phyloP scores from a whole-genome alignment of 2,329 filamentous ascomycete species.

The Nemania bipapillata region DNA sequence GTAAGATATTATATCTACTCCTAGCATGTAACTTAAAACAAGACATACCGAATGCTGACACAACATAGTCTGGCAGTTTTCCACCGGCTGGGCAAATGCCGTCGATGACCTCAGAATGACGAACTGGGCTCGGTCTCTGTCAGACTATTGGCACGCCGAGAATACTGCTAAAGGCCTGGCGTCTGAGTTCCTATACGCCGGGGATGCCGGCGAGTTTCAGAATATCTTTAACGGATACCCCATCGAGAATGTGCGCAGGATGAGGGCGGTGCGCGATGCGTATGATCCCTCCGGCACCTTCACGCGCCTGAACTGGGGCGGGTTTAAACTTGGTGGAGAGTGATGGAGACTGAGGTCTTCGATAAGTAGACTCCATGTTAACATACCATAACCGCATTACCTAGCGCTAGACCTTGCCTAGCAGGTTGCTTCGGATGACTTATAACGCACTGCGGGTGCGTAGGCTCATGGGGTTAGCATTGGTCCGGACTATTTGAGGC shows the following conservation, averaged over 20 bases:
- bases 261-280: slow-evolving; percentile 47
- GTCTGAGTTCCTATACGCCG: slow-evolving; percentile 54
- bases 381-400: too few species aligned
- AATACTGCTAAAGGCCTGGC: slow-evolving; percentile 48
- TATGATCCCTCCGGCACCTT: slow-evolving; percentile 53
- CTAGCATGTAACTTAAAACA: neutral
- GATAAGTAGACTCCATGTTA: too few species aligned
- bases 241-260: slow-evolving; percentile 49
- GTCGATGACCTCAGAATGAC: slow-evolving; percentile 53
- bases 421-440: too few species aligned
- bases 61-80: slow-evolving; percentile 53
- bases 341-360: neutral
- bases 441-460: too few species aligned
- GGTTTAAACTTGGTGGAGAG: slow-evolving; percentile 44
- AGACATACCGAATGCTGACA: neutral
- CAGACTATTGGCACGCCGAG: slow-evolving; percentile 47
- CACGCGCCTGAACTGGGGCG: slow-evolving; percentile 52
- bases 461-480: too few species aligned
- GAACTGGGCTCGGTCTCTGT: slow-evolving; percentile 48
- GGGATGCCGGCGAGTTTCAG: slow-evolving; percentile 54
- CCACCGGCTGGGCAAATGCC: slow-evolving; percentile 53
- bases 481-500: too few species aligned
- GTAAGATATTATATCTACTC: slow-evolving; percentile 43
- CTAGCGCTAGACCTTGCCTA: too few species aligned
- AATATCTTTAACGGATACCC: slow-evolving; percentile 52